Conservation (phyloP, 345 rosid genomes). For the Brassica incana region DNA sequence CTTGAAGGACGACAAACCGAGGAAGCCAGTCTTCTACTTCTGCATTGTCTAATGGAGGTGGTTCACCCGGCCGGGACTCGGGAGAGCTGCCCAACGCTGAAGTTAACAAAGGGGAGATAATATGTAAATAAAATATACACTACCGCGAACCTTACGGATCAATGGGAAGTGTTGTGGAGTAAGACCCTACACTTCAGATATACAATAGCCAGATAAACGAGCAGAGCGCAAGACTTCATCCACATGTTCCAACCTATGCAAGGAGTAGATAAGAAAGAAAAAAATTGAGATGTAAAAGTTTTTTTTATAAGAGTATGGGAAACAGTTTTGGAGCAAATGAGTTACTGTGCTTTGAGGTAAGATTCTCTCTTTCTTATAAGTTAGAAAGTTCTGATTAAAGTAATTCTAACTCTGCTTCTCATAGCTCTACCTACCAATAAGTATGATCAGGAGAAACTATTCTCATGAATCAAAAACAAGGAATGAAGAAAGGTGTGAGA, state of each 20-base stretch:
- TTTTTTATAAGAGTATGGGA: background rate
- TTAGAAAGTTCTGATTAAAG: constrained; percentile 76
- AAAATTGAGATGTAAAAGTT: background rate
- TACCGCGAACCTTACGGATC: no score
- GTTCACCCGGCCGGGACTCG: constrained; percentile 62
- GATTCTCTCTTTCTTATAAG: constrained; percentile 90
- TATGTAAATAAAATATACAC: background rate
- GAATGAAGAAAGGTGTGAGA: constrained; percentile 8
- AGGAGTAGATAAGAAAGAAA: background rate
- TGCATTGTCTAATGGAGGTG: constrained; percentile 79
- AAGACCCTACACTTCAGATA: constrained; percentile 64
- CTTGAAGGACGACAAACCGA: constrained; percentile 89
- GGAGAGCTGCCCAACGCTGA: constrained; percentile 94
- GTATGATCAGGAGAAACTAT: constrained; percentile 17
- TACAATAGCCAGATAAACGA: constrained; percentile 78
- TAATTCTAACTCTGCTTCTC: constrained; percentile 72
- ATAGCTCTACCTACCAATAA: constrained; percentile 59
- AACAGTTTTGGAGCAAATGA: background rate
- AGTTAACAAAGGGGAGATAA: background rate
- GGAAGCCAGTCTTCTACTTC: constrained; percentile 99
- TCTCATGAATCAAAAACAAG: background rate
- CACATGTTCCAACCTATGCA: constrained; percentile 75
- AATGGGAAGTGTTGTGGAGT: background rate
- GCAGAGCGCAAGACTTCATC: constrained; percentile 92
- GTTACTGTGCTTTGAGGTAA: constrained; percentile 85